Base-by-base conservation (phyloP, 2,329 filamentous ascomycete species). In the Emergomyces pasteurianus region DNA sequence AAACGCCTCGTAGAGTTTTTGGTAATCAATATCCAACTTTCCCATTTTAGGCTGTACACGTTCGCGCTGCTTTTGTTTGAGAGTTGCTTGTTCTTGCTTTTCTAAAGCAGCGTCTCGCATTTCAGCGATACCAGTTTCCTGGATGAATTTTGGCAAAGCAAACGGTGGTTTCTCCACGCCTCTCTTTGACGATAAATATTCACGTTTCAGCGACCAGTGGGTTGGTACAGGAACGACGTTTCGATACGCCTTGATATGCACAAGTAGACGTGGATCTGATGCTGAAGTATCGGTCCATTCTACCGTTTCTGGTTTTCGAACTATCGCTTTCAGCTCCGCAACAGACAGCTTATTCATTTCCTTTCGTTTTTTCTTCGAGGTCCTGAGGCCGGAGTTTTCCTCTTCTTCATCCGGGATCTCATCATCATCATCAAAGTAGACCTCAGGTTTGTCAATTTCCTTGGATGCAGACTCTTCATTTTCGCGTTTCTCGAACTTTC, bases 241-340 rank as follows among this genome's bases (percentile, higher is more conserved):
- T 67, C 92, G 86, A 72, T 95, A 89, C 2, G 90, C 88, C 75
- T 97, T 99, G 79, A 99, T 92, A 70, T 95, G 89, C 31, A 97
- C 90, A 12, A 99, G 83, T 50, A 97, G 79, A 60, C 87, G 84
- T 16, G 94, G 94, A 72, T 99, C 92, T 31, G 89, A 85, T 0
- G 94, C 92, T 18, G 90, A 95, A 14, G 90, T 89, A 72, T 99
- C 94, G 60, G 95, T 94, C 94, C 94, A 97, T 70, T 99, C 94
- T 6, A 99, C 92, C 10, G 96, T 85, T 74, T 99, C 94, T 2
- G 94, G 94, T 67, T 92, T 92, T 68, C 82, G 83, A 63, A 96
- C 94, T 60, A 96, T 78, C 6, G 92, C 90, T 77, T 99, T 99
- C 65, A 99, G 83, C 75, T 97, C 91, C 56, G 94, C 94, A 62